Conservation (phyloP, 2,329 filamentous ascomycete species). For the Tolypocladium nubicola region DNA sequence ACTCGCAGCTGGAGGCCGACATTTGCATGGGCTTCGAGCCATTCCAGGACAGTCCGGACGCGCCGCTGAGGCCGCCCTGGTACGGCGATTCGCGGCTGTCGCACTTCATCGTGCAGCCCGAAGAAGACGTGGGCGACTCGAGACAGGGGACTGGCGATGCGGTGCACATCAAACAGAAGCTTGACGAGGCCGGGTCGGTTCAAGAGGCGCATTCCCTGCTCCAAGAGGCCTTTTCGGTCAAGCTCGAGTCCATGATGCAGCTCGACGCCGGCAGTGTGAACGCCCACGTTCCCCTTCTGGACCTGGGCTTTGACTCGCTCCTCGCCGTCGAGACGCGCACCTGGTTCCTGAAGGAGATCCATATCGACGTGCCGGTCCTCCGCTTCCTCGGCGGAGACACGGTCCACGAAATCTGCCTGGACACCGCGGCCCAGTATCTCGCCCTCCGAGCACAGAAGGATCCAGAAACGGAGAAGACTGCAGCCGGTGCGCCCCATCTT, state of each 20-base stretch:
- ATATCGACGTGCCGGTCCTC: constrained; percentile 33
- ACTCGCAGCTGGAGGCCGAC: background rate
- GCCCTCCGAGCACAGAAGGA: background rate
- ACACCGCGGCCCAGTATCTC: background rate
- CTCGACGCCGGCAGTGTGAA: background rate
- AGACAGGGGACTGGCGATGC: background rate
- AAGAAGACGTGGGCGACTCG: background rate
- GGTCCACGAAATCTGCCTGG: background rate
- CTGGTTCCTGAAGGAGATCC: constrained; percentile 36
- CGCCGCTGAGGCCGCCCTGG: background rate
- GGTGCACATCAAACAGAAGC: background rate
- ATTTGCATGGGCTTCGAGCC: background rate
- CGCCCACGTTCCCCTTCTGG: constrained; percentile 1
- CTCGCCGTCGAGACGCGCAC: constrained; percentile 25
- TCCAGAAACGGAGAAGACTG: background rate
- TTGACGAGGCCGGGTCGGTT: background rate
- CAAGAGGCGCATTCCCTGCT: background rate
- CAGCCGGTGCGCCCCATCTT: background rate
- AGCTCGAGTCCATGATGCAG: constrained; percentile 2
- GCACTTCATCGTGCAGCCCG: background rate
- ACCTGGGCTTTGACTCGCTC: constrained; percentile 16
- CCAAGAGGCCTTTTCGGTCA: background rate
- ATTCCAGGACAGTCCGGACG: background rate
- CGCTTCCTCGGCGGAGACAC: constrained; percentile 16
- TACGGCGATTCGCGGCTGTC: background rate